Evolutionary conservation across 2,329 filamentous ascomycete species (phyloP).

Genomic region (Penicillium sp.): DNA sequence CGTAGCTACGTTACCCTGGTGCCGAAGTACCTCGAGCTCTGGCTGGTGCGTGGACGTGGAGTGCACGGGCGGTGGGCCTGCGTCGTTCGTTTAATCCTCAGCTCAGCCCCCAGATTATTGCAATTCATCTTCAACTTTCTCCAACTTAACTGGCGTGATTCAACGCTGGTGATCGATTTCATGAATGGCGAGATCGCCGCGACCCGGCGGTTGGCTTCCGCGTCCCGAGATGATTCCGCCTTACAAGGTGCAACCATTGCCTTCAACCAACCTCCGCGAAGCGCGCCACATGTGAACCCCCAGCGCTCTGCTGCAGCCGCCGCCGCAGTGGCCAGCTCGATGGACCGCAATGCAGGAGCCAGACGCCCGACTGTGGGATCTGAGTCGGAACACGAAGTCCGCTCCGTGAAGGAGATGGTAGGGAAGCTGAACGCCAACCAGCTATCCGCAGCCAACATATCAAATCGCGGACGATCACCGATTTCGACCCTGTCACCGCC

Average conservation of each 20-base stretch:
- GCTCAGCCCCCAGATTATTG: not conserved
- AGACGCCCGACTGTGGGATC: conserved; percentile 19
- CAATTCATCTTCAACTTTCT: not conserved
- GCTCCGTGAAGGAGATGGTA: conserved; percentile 41
- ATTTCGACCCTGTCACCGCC: conserved; percentile 19
- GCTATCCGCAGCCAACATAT: conserved; percentile 11
- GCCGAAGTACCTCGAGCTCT: not conserved
- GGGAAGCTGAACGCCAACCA: conserved; percentile 30
- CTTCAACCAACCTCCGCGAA: conserved; percentile 28
- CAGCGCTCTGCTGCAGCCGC: conserved; percentile 18
- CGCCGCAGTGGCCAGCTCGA: conserved; percentile 20
- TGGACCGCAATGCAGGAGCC: conserved; percentile 14
- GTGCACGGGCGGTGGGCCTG: not conserved
- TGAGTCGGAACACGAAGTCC: conserved; percentile 29
- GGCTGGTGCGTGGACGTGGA: not conserved
- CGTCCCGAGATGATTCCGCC: conserved; percentile 29
- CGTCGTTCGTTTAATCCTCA: not conserved
- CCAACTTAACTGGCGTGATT: not conserved
- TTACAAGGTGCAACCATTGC: conserved; percentile 39
- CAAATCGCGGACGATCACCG: conserved; percentile 12
- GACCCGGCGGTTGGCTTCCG: conserved; percentile 29
- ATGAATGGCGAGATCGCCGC: conserved; percentile 34
- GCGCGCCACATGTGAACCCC: conserved; percentile 14
- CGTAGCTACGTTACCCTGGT: not conserved
- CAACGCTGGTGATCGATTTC: conserved; percentile 2